Evolutionary conservation across 345 rosid species (phyloP), one percentile per base, ranked within the genome.

Genomic region (Erysimum cheiranthoides): DNA sequence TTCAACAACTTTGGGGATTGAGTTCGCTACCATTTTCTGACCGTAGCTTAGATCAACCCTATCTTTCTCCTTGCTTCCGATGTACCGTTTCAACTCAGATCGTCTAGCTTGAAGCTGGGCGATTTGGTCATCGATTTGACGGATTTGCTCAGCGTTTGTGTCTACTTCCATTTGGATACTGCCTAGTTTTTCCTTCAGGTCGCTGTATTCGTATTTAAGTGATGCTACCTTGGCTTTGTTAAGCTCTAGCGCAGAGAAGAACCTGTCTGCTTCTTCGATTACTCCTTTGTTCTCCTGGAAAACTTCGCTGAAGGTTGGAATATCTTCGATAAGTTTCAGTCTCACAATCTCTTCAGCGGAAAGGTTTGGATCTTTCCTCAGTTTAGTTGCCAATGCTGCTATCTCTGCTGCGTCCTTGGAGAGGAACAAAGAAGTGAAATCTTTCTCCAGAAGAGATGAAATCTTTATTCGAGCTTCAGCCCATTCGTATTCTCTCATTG

Each of bases 281-380:
- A 78, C 73, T 46, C 71, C 80, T 82, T 84, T 80, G 77, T 85
- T 85, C 84, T 86, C 88, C 1, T 81, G 77, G 46, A 73, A 89
- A 21, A 82, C 89, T 81, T 85, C 84, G 11, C 90, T 82, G 42
- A 84, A 86, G 21, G 75, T 67, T 32, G 93, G 88, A 43, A 90
- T 84, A 80, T 88, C 90, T 76, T 89, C 90, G 0, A 89, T 84
- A 78, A 86, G 76, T 74, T 86, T 89, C 75, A 87, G 34, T 80
- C 86, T 91, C 58, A 87, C 88, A 42, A 87, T 86, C 75, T 89
- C 88, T 42, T 86, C 94, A 3, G 88, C 90, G 17, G 74, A 73
- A 27, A 90, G 77, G 58, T 43, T 57, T 61, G 90, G 92, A 81
- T 87, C 89, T 67, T 72, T 87, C 51, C 68, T 77, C 42, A 91